phyloP scores from a whole-genome alignment of 495 filamentous ascomycete species.

The Aspergillus ellipticus region DNA sequence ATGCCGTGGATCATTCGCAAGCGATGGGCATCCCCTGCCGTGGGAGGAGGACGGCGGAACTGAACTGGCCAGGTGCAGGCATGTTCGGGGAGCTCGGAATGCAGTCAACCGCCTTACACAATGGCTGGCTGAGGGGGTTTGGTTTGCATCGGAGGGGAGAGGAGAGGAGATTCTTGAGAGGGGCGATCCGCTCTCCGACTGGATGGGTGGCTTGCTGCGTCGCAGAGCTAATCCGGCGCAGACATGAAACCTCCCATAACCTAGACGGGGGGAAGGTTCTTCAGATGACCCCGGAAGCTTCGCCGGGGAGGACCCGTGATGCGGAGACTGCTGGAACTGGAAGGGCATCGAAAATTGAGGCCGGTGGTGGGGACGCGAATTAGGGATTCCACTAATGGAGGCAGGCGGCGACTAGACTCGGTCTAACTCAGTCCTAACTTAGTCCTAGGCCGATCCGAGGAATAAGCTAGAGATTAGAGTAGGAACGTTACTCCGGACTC shows the following conservation, averaged over 20 bases:
- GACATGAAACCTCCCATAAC: background rate
- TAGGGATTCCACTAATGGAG: background rate
- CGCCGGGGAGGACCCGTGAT: too few species aligned
- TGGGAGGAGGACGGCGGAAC: background rate
- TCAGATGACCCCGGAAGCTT: background rate
- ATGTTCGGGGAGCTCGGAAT: background rate
- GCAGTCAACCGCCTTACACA: background rate
- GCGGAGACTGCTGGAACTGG: too few species aligned
- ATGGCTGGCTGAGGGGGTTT: background rate
- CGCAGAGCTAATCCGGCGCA: background rate
- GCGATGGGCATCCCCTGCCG: background rate
- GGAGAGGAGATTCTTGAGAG: background rate
- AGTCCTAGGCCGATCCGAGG: background rate
- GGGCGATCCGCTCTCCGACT: background rate
- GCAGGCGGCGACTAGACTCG: too few species aligned
- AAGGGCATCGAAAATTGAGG: background rate
- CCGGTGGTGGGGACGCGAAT: slow-evolving; percentile 1
- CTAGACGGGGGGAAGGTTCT: background rate
- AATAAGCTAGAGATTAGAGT: background rate
- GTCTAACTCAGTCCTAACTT: too few species aligned
- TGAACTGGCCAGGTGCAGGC: background rate
- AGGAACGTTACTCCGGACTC: background rate
- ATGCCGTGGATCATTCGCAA: background rate
- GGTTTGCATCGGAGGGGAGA: too few species aligned
- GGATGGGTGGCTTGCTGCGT: background rate